Percentiles rank a stretch among this genome's conserved stretches.
These are phyloP conservation scores for Eragrostis tef DNA, from an alignment of 202 grass and related monocot genomes.

Conservation along the genomic window DNA sequence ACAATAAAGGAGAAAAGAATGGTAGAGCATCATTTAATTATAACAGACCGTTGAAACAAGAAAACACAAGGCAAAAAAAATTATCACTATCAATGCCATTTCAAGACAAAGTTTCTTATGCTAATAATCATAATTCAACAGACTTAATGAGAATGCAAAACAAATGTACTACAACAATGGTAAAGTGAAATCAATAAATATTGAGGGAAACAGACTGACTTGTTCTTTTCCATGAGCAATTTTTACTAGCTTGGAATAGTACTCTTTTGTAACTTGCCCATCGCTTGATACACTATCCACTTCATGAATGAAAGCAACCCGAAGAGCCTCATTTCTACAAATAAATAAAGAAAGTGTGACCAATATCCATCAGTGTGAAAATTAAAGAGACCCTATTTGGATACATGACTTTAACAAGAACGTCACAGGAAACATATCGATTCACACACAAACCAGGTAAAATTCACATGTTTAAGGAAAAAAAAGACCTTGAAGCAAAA, in stretches of 20 bases:
- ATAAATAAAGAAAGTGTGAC: slow-evolving; percentile 34
- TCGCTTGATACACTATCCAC: slow-evolving; percentile 55
- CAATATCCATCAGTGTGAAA: slow-evolving; percentile 21
- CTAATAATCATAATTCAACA: too few relatives aligned
- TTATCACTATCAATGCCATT: too few relatives aligned
- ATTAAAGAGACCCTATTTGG: not conserved
- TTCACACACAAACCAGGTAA: not conserved
- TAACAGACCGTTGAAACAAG: not conserved
- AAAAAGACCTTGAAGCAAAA: not conserved
- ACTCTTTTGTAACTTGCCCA: slow-evolving; percentile 62
- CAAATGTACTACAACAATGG: not conserved
- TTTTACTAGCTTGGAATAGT: slow-evolving; percentile 95
- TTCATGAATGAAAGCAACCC: slow-evolving; percentile 96
- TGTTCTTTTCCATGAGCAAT: slow-evolving; percentile 91
- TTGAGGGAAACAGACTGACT: slow-evolving; percentile 51
- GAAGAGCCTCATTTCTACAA: slow-evolving; percentile 92
- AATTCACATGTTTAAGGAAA: slow-evolving; percentile 9
- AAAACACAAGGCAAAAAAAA: not conserved
- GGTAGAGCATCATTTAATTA: not conserved
- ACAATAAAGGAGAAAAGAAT: slow-evolving; percentile 4
- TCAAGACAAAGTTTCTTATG: too few relatives aligned
- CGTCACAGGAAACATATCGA: not conserved
- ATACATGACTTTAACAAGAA: slow-evolving; percentile 10
- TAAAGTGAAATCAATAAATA: slow-evolving; percentile 24
- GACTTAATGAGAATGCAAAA: not conserved